A percentile compares a stretch with the other conserved stretches of the same genome.
Conservation (phyloP, 2,329 filamentous ascomycete genomes). For the Neofusicoccum ribis region DNA sequence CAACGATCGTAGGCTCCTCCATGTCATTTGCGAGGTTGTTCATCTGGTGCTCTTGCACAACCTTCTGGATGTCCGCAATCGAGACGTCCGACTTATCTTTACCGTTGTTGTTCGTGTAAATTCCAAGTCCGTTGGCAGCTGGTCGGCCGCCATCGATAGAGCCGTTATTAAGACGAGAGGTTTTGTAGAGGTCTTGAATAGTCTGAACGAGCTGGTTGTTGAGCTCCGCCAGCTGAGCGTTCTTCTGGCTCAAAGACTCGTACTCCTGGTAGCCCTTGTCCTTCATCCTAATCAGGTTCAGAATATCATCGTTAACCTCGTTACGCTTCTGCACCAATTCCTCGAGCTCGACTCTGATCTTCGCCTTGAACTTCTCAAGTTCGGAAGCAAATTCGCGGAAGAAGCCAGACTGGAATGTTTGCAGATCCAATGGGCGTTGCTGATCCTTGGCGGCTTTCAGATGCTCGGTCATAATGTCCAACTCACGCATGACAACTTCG, state of each 20-base stretch:
- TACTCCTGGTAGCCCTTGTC: constrained; percentile 95
- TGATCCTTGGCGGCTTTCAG: constrained; percentile 83
- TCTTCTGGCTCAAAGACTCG: constrained; percentile 90
- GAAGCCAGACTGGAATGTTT: constrained; percentile 65
- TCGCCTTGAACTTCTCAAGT: constrained; percentile 73
- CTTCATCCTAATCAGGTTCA: constrained; percentile 77
- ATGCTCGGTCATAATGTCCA: constrained; percentile 86
- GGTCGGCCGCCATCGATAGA: constrained; percentile 48
- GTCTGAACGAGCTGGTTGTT: constrained; percentile 94
- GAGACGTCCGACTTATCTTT: constrained; percentile 41
- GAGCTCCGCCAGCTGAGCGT: constrained; percentile 85
- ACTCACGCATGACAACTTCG: constrained; percentile 90
- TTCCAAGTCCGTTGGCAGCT: constrained; percentile 61
- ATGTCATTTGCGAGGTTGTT: constrained; percentile 54
- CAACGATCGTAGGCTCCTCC: constrained; percentile 64
- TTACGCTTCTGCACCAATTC: constrained; percentile 88
- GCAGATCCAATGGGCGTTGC: constrained; percentile 75
- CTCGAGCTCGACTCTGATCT: constrained; percentile 73
- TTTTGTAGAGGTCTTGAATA: constrained; percentile 91
- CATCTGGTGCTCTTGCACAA: constrained; percentile 33
- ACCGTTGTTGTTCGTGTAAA: constrained; percentile 48
- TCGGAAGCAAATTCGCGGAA: constrained; percentile 63
- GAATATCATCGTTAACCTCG: constrained; percentile 80
- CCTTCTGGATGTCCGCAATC: constrained; percentile 47
- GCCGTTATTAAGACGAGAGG: constrained; percentile 57